Evolutionary conservation across 1,284 basidiomycete species (phyloP).

Genomic region (Hypsizygus ulmarius): DNA sequence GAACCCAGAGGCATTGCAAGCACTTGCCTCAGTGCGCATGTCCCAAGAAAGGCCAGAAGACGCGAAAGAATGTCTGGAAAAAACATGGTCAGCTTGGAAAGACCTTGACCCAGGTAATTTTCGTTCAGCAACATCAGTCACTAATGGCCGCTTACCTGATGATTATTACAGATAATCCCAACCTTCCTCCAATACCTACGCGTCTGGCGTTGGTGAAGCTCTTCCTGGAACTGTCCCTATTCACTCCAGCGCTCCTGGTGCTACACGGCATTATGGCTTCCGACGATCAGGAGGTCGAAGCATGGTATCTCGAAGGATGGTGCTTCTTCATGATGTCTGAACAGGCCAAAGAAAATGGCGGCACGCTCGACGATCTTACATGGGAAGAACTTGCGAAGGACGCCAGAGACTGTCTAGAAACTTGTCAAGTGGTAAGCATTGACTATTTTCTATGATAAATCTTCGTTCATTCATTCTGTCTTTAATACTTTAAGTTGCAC

Average conservation of each 20-base stretch:
- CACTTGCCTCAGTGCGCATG: conserved; percentile 85
- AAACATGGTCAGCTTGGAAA: conserved; percentile 74
- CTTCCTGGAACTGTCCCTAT: conserved; percentile 78
- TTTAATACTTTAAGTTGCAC: conserved; percentile 54
- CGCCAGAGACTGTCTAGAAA: conserved; percentile 78
- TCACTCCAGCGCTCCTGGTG: conserved; percentile 71
- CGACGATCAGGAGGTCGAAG: conserved; percentile 88
- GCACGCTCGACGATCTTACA: conserved; percentile 55
- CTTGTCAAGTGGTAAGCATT: conserved; percentile 68
- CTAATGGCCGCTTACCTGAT: background rate
- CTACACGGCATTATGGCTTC: conserved; percentile 78
- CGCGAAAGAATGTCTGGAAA: conserved; percentile 64
- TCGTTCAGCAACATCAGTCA: background rate
- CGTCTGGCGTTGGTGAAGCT: conserved; percentile 79
- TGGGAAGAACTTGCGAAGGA: conserved; percentile 84
- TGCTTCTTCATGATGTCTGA: conserved; percentile 83
- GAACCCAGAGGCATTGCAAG: conserved; percentile 80
- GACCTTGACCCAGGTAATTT: conserved; percentile 66
- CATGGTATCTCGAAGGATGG: conserved; percentile 96
- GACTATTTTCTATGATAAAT: conserved; percentile 1
- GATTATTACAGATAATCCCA: conserved; percentile 53
- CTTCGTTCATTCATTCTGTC: conserved; percentile 11
- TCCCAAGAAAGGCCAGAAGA: conserved; percentile 85
- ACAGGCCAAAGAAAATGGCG: conserved; percentile 57
- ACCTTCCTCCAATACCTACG: conserved; percentile 72